Evolutionary conservation across 2,329 filamentous ascomycete genomes (phyloP).

Genomic region (Penicillium sp.): DNA sequence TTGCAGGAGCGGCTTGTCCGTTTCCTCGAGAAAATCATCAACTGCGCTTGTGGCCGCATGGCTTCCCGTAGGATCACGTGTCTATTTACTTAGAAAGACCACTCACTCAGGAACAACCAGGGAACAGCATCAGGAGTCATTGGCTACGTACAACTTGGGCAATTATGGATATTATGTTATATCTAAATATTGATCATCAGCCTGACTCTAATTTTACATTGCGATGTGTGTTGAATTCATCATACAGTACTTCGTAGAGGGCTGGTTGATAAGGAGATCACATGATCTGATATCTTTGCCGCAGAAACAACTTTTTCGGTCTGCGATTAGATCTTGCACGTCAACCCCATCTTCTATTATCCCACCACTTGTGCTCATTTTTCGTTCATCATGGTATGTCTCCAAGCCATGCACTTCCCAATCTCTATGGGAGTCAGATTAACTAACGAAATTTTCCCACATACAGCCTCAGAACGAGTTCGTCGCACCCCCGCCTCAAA

Average conservation of each 20-base stretch:
- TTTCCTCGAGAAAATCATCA: constrained; percentile 44
- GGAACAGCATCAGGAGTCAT: neutral
- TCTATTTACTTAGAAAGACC: neutral
- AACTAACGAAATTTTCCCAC: constrained; percentile 20
- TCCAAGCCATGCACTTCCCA: too few species aligned
- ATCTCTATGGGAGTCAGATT: neutral
- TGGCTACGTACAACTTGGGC: too few species aligned
- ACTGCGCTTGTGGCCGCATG: constrained; percentile 38
- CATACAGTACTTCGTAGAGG: neutral
- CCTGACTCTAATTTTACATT: neutral
- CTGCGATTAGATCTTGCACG: constrained; percentile 36
- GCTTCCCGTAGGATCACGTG: constrained; percentile 41
- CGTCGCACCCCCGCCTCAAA: constrained; percentile 34
- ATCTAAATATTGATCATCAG: too few species aligned
- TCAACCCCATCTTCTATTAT: constrained; percentile 27
- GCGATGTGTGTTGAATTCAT: neutral
- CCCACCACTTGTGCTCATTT: constrained; percentile 27
- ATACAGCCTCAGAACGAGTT: constrained; percentile 53
- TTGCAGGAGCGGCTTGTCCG: constrained; percentile 21
- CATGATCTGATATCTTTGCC: constrained; percentile 35
- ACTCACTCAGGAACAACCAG: neutral
- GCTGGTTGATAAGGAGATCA: constrained; percentile 31
- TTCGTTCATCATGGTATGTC: constrained; percentile 42
- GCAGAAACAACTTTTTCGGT: constrained; percentile 36
- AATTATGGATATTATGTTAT: neutral